These are phyloP conservation scores for Ulota crispa DNA, from an alignment of 225 moss, liverwort and hornwort genomes.

Conservation along the genomic window DNA sequence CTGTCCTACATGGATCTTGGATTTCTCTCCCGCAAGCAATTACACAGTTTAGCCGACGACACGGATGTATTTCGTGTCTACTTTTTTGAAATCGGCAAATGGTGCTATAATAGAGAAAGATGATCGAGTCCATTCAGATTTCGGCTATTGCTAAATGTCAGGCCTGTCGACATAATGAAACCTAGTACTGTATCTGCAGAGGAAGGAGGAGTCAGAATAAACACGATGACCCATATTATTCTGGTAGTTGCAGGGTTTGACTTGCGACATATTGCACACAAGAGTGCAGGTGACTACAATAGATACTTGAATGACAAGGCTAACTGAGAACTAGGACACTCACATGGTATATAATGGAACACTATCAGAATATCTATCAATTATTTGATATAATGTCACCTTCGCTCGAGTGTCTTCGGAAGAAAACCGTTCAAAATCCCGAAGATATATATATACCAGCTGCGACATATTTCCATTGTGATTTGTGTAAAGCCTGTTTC, in stretches of 20 bases:
- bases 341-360: too few relatives aligned
- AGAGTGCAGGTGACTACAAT: background rate
- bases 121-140: background rate
- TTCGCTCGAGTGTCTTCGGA: background rate
- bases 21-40: background rate
- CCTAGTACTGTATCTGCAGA: background rate
- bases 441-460: background rate
- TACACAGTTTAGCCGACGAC: background rate
- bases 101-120: background rate
- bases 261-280: background rate
- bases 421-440: background rate
- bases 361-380: background rate
- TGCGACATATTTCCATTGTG: background rate
- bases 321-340: background rate
- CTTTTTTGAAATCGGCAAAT: background rate
- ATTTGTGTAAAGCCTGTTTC: background rate
- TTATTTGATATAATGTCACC: background rate
- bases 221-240: slow-evolving; percentile 1
- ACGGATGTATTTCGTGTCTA: background rate
- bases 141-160: background rate
- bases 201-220: background rate
- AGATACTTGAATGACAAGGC: background rate
- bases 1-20: background rate
- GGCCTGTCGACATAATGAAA: background rate
- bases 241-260: background rate